These are phyloP conservation scores for Hyaloperonospora brassicae DNA, from an alignment of 352 stramenopile genomes.

Conservation along the genomic window DNA sequence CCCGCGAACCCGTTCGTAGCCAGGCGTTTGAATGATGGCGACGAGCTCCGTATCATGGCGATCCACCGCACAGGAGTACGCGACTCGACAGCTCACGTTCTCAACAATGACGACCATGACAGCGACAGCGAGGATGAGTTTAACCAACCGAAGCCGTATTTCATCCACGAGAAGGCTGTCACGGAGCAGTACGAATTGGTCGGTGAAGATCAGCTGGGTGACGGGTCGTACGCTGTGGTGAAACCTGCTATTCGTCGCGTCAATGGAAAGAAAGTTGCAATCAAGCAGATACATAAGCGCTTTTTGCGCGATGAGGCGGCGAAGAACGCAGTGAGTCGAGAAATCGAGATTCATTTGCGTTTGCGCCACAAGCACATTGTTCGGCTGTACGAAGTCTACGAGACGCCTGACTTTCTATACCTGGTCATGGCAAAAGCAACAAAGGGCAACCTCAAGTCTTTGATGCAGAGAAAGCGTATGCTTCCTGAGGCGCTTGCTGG, in stretches of 20 bases:
- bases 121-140: conserved; percentile 56
- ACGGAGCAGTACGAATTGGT: conserved; percentile 82
- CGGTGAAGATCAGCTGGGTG: conserved; percentile 78
- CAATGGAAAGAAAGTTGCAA: conserved; percentile 83
- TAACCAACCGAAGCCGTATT: conserved; percentile 69
- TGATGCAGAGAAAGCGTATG: conserved; percentile 77
- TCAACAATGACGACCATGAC: conserved; percentile 40
- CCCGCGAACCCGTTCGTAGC: conserved; percentile 79
- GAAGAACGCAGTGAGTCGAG: conserved; percentile 83
- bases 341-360: conserved; percentile 90
- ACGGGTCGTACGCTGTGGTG: conserved; percentile 84
- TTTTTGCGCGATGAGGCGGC: conserved; percentile 85
- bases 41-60: conserved; percentile 76
- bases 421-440: conserved; percentile 88
- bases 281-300: conserved; percentile 92
- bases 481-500: conserved; percentile 74
- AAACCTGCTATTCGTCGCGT: conserved; percentile 75
- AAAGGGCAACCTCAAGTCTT: conserved; percentile 81
- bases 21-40: conserved; percentile 67
- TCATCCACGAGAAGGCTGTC: conserved; percentile 83
- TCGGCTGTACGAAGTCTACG: conserved; percentile 88
- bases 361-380: conserved; percentile 89
- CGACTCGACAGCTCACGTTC: conserved; percentile 40
- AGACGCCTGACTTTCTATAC: conserved; percentile 87
- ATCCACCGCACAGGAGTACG: conserved; percentile 63